These are phyloP conservation scores for Endoconidiophora polonica DNA, from an alignment of 2,329 filamentous ascomycete species.

Conservation along the genomic window DNA sequence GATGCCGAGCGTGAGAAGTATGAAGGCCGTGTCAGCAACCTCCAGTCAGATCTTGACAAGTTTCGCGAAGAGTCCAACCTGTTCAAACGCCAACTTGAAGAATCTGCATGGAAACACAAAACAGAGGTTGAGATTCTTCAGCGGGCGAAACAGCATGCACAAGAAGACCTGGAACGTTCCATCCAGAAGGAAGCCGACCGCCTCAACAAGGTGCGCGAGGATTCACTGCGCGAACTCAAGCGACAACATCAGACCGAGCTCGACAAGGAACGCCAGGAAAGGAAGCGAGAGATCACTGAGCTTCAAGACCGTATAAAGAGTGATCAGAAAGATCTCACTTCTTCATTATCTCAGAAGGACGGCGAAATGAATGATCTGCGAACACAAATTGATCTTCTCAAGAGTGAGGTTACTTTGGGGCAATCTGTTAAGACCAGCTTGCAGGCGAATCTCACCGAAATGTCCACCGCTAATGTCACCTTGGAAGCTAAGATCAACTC, in stretches of 20 bases:
- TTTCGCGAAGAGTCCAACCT: conserved; percentile 35
- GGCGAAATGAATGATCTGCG: conserved; percentile 34
- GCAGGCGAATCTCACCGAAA: conserved; percentile 37
- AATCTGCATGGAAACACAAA: conserved; percentile 23
- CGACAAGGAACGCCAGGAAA: conserved; percentile 43
- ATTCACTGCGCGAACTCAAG: conserved; percentile 49
- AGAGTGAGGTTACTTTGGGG: conserved; percentile 42
- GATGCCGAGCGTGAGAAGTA: conserved; percentile 31
- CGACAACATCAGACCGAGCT: conserved; percentile 46
- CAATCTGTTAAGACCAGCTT: conserved; percentile 40
- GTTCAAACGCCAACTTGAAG: conserved; percentile 25
- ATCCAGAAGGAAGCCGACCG: conserved; percentile 38
- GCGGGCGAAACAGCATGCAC: conserved; percentile 36
- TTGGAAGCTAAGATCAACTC: conserved; percentile 62
- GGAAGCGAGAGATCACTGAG: conserved; percentile 48
- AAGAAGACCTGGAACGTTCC: conserved; percentile 36
- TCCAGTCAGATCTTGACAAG: conserved; percentile 29
- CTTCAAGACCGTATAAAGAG: conserved; percentile 35
- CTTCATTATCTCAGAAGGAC: conserved; percentile 34
- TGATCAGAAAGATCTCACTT: conserved; percentile 34
- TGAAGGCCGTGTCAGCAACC: conserved; percentile 42
- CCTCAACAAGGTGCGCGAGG: conserved; percentile 43
- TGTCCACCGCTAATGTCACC: conserved; percentile 42
- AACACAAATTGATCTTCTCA: conserved; percentile 28
- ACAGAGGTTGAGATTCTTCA: conserved; percentile 38